These are phyloP conservation scores for Thraustotheca clavata DNA, from an alignment of 352 stramenopile species.

Conservation along the genomic window DNA sequence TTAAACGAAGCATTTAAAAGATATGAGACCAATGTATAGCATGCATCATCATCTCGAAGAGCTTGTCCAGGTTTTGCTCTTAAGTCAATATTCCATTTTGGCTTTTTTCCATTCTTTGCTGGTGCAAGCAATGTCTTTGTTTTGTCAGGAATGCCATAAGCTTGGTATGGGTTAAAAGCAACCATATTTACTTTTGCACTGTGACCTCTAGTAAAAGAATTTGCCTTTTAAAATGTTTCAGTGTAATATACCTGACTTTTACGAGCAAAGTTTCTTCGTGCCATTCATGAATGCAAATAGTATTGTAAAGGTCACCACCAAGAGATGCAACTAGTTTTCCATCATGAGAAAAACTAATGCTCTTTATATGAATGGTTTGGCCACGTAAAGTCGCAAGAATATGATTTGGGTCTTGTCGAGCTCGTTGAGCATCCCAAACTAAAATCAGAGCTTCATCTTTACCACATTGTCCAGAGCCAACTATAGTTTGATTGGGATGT, in stretches of 20 bases:
- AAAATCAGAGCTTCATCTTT: slow-evolving; percentile 42
- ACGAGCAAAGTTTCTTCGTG: slow-evolving; percentile 44
- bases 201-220: slow-evolving; percentile 29
- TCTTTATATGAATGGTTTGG: slow-evolving; percentile 44
- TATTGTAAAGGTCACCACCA: slow-evolving; percentile 68
- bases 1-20: background rate
- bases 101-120: slow-evolving; percentile 2
- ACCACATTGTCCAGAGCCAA: slow-evolving; percentile 52
- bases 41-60: slow-evolving; percentile 55
- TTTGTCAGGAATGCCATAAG: slow-evolving; percentile 40
- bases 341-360: slow-evolving; percentile 63
- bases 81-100: slow-evolving; percentile 28
- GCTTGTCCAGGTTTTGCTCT: slow-evolving; percentile 48
- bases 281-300: slow-evolving; percentile 70
- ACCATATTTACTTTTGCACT: slow-evolving; percentile 56
- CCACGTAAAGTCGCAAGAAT: slow-evolving; percentile 39
- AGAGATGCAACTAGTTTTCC: slow-evolving; percentile 57
- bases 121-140: background rate
- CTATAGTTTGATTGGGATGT: slow-evolving; percentile 49
- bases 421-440: slow-evolving; percentile 52
- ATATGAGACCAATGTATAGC: slow-evolving; percentile 41
- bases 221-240: background rate
- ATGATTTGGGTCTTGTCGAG: background rate
- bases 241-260: slow-evolving; percentile 25
- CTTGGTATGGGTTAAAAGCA: slow-evolving; percentile 65